These are phyloP conservation scores for Lyophyllum shimeji DNA, from an alignment of 768 basidiomycete species.

Conservation along the genomic window DNA sequence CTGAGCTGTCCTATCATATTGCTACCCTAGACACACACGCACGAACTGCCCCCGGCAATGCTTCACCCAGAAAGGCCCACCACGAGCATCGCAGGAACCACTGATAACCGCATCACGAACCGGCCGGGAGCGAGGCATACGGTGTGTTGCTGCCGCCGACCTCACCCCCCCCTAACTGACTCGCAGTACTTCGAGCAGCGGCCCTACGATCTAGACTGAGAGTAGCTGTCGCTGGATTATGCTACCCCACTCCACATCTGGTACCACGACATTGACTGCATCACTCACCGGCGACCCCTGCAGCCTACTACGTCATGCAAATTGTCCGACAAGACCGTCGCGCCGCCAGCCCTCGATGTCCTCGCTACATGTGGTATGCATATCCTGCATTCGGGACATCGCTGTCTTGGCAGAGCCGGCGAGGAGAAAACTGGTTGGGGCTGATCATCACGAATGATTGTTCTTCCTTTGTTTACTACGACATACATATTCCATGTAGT, in stretches of 20 bases:
- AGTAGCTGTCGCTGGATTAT: not conserved
- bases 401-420: not conserved
- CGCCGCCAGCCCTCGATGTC: not conserved
- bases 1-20: not conserved
- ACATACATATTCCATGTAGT: not conserved
- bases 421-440: not conserved
- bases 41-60: not conserved
- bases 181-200: not conserved
- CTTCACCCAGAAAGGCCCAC: not conserved
- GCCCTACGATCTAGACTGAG: not conserved
- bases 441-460: not conserved
- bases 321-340: not conserved
- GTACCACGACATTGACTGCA: not conserved
- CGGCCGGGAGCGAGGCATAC: not conserved
- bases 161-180: not conserved
- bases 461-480: not conserved
- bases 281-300: too few species aligned
- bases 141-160: not conserved
- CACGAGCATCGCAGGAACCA: not conserved
- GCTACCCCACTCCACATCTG: not conserved
- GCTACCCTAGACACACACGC: not conserved
- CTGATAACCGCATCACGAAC: not conserved
- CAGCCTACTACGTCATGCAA: not conserved
- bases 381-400: not conserved
- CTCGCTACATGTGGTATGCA: not conserved